A percentile compares a stretch with the other conserved stretches of the same genome.
phyloP scores from a whole-genome alignment of 2,329 filamentous ascomycete genomes.

The Periconia macrospinosa region DNA sequence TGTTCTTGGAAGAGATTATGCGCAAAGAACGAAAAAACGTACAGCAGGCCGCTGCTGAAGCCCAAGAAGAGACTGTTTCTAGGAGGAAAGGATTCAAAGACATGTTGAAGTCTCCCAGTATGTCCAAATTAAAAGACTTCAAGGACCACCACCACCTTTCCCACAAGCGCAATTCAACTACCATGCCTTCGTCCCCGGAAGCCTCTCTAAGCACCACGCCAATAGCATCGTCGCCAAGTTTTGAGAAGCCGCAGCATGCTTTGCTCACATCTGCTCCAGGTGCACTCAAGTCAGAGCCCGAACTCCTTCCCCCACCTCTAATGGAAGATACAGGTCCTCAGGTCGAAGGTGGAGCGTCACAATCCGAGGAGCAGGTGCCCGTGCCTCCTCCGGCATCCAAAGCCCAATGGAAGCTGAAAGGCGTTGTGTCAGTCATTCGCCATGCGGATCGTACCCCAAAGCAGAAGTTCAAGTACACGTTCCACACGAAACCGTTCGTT shows the following conservation, averaged over 20 bases:
- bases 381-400: slow-evolving; percentile 65
- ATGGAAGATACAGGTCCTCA: slow-evolving; percentile 27
- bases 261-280: slow-evolving; percentile 22
- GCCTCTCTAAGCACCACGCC: slow-evolving; percentile 44
- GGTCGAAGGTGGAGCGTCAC: slow-evolving; percentile 26
- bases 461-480: slow-evolving; percentile 99
- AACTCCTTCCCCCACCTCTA: slow-evolving; percentile 30
- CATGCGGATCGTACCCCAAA: slow-evolving; percentile 98
- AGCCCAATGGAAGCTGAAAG: slow-evolving; percentile 97
- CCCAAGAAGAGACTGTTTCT: slow-evolving; percentile 17
- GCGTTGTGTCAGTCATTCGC: slow-evolving; percentile 92
- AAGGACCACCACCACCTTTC: slow-evolving; percentile 49
- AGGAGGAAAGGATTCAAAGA: slow-evolving; percentile 55
- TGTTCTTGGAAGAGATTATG: slow-evolving; percentile 80
- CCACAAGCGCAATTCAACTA: slow-evolving; percentile 35
- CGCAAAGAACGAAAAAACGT: slow-evolving; percentile 54
- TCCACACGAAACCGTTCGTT: slow-evolving; percentile 95
- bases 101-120: slow-evolving; percentile 66
- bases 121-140: slow-evolving; percentile 60
- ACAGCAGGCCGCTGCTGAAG: slow-evolving; percentile 43
- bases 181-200: slow-evolving; percentile 51
- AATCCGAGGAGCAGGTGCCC: slow-evolving; percentile 35
- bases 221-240: slow-evolving; percentile 46
- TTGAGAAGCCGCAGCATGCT: slow-evolving; percentile 40
- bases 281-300: slow-evolving; percentile 33